Base-by-base conservation (phyloP, 2,329 filamentous ascomycete genomes). In the Aspergillus ochraceus region DNA sequence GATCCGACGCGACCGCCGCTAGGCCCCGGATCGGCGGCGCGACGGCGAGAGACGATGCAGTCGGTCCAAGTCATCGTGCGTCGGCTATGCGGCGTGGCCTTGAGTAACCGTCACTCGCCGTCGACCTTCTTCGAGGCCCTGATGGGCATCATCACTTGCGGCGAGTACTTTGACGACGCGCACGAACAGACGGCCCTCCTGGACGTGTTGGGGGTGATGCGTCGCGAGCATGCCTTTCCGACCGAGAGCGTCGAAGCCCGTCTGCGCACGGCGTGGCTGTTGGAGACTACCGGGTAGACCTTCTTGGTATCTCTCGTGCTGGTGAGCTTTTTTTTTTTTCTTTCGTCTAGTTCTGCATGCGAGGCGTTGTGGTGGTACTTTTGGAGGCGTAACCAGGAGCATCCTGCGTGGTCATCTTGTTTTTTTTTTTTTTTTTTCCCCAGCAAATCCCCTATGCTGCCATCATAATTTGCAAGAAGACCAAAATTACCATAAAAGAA, bases 41-140 rank as follows among this genome's bases (percentile, higher is more conserved):
- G 61, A 11, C 64, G 62, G 47, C 49, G 60, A 5, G 50, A 57
- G n/a, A 51, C 68, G 20, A 55, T 52, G 1, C 61, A 70, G 36
- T 64, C 77, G 60, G 62, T 73, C 63, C 58, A 72, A 70, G 60
- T 71, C 71, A 54, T 84, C n/a, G 78, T 88, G 3, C 76, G 82
- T 12, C 76, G 79, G 22, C 73, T 88, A 1, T 88, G 85, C 63
- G 86, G 86, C 2, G 86, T 87, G 26, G 84, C 83, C 0, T 69
- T 83, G 50, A 57, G 56, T 20, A 62, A 64, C 10, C 54, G 80
- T 30, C 79, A 77, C 66, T 83, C 80, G 0, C 81, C 84, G 24
- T 84, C 86, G 0, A 79, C 79, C 47, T 81, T 85, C 72, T 84
- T 86, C 36, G 69, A 66, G 20, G 71, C 71, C 1, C 66, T 67